Percentiles rank a stretch among this genome's conserved stretches.
Conservation (phyloP, 306 rosid species). For the Quercus robur region DNA sequence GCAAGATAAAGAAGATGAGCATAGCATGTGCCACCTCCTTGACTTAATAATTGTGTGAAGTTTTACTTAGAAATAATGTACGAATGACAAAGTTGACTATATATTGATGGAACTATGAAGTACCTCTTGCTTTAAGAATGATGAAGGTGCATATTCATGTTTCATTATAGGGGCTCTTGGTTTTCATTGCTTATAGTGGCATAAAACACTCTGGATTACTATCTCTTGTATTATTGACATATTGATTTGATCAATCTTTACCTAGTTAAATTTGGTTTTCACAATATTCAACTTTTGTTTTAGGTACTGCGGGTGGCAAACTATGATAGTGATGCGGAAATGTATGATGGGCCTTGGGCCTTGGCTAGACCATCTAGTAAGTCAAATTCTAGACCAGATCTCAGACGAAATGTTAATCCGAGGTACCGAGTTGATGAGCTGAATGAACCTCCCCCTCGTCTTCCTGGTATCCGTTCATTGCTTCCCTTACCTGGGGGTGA, state of each 20-base stretch:
- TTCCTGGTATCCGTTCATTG: constrained; percentile 86
- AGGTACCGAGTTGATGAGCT: constrained; percentile 89
- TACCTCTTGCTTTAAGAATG: constrained; percentile 1
- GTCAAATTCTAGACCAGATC: constrained; percentile 53
- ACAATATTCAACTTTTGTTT: constrained; percentile 18
- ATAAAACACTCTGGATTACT: constrained; percentile 4
- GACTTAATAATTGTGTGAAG: neutral
- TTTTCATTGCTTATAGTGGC: constrained; percentile 3
- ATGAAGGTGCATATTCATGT: constrained; percentile 9
- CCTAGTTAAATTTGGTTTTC: constrained; percentile 1
- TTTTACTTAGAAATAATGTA: neutral
- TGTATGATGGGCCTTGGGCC: constrained; percentile 85
- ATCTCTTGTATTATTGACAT: neutral
- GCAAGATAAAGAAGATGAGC: neutral
- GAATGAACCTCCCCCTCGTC: constrained; percentile 79
- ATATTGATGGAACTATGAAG: neutral
- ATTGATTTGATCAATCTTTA: neutral
- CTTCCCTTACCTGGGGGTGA: constrained; percentile 98
- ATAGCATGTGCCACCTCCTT: neutral
- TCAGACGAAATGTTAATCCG: constrained; percentile 69
- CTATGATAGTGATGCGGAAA: constrained; percentile 74
- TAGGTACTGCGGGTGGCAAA: constrained; percentile 78
- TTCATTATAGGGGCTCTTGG: constrained; percentile 5
- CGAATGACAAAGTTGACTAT: neutral
- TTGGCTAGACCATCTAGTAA: constrained; percentile 71